phyloP scores from a whole-genome alignment of 176 grass and related monocot species.

The Triticum monococcum region DNA sequence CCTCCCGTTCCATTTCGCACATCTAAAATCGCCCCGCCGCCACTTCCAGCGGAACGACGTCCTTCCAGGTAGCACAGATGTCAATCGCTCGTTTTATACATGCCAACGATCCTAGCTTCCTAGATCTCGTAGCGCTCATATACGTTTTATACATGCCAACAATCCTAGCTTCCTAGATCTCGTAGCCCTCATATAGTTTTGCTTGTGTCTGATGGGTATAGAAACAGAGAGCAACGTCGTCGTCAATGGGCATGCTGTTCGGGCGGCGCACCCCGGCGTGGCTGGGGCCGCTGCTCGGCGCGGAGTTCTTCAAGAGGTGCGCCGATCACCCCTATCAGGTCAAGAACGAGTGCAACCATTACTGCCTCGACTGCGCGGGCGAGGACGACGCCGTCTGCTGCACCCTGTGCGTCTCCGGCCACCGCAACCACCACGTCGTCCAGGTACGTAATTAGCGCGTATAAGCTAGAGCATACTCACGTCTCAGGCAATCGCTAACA shows the following conservation, averaged over 20 bases:
- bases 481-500: neutral
- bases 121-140: no score
- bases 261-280: constrained; percentile 12
- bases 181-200: neutral
- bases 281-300: neutral
- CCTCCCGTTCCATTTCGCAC: no score
- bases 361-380: constrained; percentile 20
- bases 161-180: no score
- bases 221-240: neutral
- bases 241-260: neutral
- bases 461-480: neutral
- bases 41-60: no score
- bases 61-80: no score
- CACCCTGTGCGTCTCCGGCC: neutral
- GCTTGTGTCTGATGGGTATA: neutral
- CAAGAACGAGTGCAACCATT: constrained; percentile 12
- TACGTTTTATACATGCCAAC: no score
- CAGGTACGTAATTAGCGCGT: constrained; percentile 6
- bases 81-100: neutral
- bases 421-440: constrained; percentile 11
- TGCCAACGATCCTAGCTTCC: neutral
- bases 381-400: neutral
- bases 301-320: constrained; percentile 20
- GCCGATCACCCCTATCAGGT: neutral
- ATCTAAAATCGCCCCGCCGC: no score